Evolutionary conservation across 306 rosid species (phyloP), one percentile per base, ranked within the genome.

Genomic region (Calophaca sinica): DNA sequence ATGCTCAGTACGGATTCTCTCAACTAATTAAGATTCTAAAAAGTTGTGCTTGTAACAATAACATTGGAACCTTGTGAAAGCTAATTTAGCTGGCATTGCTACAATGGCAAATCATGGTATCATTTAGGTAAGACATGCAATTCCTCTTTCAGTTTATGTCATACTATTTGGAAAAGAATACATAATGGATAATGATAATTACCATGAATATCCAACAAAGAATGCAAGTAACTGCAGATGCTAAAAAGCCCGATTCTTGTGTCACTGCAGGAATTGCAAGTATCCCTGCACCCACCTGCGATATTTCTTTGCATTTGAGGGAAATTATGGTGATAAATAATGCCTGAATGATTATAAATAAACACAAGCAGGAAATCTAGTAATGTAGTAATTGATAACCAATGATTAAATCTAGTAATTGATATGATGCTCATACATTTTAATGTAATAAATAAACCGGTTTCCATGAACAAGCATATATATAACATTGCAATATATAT

Each of bases 251-350:
- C 4, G 89, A 52, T 85, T 90, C 93, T 89, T 87, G 96, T 20
- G 98, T 89, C 58, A 90, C 96, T 39, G 90, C 88, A 66, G 91
- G 98, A 51, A 90, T 79, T 75, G 96, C 96, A 75, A 90, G 96
- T 78, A 90, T 89, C 57, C 91, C 96, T 12, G 91, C 96, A 74
- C 91, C 96, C 64, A 90, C 89, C 96, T 89, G 79, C 54, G 60
- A 68, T 7, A 63, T 75, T 85, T 71, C 36, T 13, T 46, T 29
- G 67, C 84, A 66, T 74, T 70, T 15, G 73, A 74, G 69, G 59
- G 20, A 38, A 31, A 78, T 35, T 4, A 38, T 36, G 46, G 12
- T 26, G n/a, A 51, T 5, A 60, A 61, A 33, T 7, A 50, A 72
- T 53, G 73, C 72, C 33, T 50, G 48, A 62, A 41, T 20, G 6